phyloP scores from a whole-genome alignment of 768 basidiomycete genomes.

The Cyclocybe aegerita region DNA sequence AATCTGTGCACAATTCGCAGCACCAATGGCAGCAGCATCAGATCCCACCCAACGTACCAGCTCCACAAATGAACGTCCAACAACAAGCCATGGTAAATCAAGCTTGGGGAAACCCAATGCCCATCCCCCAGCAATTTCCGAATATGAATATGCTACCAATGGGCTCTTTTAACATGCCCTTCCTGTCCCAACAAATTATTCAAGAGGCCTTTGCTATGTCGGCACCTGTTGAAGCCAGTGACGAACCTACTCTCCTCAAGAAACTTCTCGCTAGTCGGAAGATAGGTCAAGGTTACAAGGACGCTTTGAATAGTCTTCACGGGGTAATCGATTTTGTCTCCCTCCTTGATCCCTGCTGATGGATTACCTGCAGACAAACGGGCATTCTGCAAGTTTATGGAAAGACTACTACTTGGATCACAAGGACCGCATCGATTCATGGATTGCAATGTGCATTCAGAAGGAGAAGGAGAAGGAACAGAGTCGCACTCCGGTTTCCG shows the following conservation, averaged over 20 bases:
- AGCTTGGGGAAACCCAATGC: slow-evolving; percentile 33
- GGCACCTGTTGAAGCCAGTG: slow-evolving; percentile 51
- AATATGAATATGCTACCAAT: slow-evolving; percentile 26
- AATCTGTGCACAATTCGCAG: slow-evolving; percentile 24
- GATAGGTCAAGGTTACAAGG: slow-evolving; percentile 54
- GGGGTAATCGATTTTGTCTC: slow-evolving; percentile 39
- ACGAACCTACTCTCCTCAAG: slow-evolving; percentile 60
- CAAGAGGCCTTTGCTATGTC: slow-evolving; percentile 57
- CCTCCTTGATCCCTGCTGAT: slow-evolving; percentile 15
- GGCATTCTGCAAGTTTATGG: slow-evolving; percentile 64
- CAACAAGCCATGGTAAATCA: slow-evolving; percentile 34
- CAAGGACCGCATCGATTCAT: slow-evolving; percentile 55
- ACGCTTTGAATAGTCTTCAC: slow-evolving; percentile 66
- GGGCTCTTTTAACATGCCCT: slow-evolving; percentile 39
- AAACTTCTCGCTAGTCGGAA: slow-evolving; percentile 40
- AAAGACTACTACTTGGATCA: slow-evolving; percentile 81
- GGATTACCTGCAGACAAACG: slow-evolving; percentile 35
- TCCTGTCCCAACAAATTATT: slow-evolving; percentile 52
- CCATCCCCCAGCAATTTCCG: slow-evolving; percentile 24
- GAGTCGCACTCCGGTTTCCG: neutral
- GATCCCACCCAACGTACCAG: neutral
- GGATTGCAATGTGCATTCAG: slow-evolving; percentile 34
- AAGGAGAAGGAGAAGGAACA: slow-evolving; percentile 21
- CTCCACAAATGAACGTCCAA: slow-evolving; percentile 22
- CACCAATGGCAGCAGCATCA: slow-evolving; percentile 27